A percentile compares a stretch with the other conserved stretches of the same genome.
Evolutionary conservation across 2,329 filamentous ascomycete species (phyloP).

Genomic region (Paraphaeosphaeria minitans): DNA sequence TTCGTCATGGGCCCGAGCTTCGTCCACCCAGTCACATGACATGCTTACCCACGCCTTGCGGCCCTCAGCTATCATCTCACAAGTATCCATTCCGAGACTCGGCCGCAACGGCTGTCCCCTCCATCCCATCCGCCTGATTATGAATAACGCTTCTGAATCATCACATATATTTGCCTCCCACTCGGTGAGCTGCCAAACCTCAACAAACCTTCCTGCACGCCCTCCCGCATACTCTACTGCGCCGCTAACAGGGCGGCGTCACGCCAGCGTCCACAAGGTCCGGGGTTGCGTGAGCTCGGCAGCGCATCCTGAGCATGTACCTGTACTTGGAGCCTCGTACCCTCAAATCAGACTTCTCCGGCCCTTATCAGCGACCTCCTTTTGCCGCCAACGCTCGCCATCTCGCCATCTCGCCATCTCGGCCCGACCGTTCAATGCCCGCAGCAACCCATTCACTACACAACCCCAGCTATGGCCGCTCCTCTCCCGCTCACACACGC

Average conservation of each 20-base stretch:
- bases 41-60: constrained; percentile 20
- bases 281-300: neutral
- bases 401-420: no score
- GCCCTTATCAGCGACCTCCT: constrained; percentile 4
- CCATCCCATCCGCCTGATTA: neutral
- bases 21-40: constrained; percentile 38
- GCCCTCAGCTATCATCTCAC: neutral
- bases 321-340: constrained; percentile 1
- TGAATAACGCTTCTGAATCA: constrained; percentile 5
- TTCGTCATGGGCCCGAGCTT: constrained; percentile 23
- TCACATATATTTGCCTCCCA: neutral
- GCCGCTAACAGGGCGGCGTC: neutral
- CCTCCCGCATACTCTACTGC: constrained; percentile 1
- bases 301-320: neutral
- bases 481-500: neutral
- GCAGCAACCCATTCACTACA: neutral
- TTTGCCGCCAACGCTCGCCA: neutral
- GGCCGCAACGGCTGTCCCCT: neutral
- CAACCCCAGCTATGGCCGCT: neutral
- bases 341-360: neutral
- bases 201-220: constrained; percentile 3
- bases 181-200: neutral
- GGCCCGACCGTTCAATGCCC: neutral
- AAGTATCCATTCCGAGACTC: constrained; percentile 2
- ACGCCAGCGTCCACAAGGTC: neutral